These are phyloP conservation scores for Arabis alpina DNA, from an alignment of 345 rosid genomes.

Conservation along the genomic window DNA sequence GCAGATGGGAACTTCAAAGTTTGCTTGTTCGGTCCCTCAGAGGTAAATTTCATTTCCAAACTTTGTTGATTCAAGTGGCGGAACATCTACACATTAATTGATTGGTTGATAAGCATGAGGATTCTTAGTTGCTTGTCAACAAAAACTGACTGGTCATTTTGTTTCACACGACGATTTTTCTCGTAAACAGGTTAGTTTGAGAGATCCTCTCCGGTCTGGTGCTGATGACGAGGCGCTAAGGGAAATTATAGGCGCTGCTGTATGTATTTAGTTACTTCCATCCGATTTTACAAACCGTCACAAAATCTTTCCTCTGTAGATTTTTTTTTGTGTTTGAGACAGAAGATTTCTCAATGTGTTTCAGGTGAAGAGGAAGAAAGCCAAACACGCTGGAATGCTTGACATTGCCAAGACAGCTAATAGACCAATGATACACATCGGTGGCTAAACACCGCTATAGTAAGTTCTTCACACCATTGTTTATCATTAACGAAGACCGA, in stretches of 20 bases:
- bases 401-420: constrained; percentile 81
- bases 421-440: constrained; percentile 87
- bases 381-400: constrained; percentile 85
- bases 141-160: constrained; percentile 6
- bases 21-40: constrained; percentile 98
- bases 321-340: constrained; percentile 15
- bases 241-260: constrained; percentile 90
- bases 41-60: constrained; percentile 44
- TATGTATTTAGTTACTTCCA: constrained; percentile 44
- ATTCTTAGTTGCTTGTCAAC: constrained; percentile 13
- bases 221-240: constrained; percentile 69
- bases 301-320: neutral
- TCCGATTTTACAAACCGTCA: constrained; percentile 1
- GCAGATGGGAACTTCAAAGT: constrained; percentile 99
- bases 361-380: constrained; percentile 83
- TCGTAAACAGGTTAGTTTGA: constrained; percentile 76
- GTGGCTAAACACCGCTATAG: constrained; percentile 52
- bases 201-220: constrained; percentile 87
- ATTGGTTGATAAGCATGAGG: neutral
- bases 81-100: constrained; percentile 1
- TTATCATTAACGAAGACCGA: neutral
- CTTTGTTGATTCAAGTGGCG: too few relatives aligned
- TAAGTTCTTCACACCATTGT: constrained; percentile 25
- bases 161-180: neutral
- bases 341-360: constrained; percentile 3